A percentile compares a stretch with the other conserved stretches of the same genome.
phyloP scores from a whole-genome alignment of 352 stramenopile species.

The Phytophthora boehmeriae region DNA sequence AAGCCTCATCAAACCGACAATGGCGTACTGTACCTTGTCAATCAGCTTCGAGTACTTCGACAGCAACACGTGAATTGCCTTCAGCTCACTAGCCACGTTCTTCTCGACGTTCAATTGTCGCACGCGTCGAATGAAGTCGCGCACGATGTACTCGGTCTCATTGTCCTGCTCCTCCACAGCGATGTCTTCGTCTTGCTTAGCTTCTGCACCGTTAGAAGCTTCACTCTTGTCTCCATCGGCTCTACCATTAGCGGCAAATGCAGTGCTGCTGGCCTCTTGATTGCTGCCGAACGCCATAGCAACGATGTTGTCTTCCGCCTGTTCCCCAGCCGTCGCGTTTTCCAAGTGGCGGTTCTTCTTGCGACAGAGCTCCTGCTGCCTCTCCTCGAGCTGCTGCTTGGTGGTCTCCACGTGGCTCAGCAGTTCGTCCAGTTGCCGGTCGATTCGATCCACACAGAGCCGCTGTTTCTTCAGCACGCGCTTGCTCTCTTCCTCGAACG shows the following conservation, averaged over 20 bases:
- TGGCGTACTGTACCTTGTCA: conserved; percentile 80
- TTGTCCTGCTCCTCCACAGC: conserved; percentile 58
- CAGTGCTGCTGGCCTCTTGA: conserved; percentile 1
- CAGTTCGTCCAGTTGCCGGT: conserved; percentile 66
- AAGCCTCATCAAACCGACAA: no score
- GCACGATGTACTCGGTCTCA: conserved; percentile 67
- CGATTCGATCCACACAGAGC: conserved; percentile 60
- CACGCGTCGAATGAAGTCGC: conserved; percentile 71
- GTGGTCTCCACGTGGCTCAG: conserved; percentile 63
- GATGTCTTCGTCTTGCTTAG: conserved; percentile 29
- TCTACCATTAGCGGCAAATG: neutral
- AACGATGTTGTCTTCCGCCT: conserved; percentile 1
- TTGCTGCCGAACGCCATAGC: neutral
- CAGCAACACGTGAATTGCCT: conserved; percentile 67
- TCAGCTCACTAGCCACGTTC: conserved; percentile 70
- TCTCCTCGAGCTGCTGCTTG: conserved; percentile 61
- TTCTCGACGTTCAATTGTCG: conserved; percentile 75
- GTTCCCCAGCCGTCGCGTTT: conserved; percentile 10
- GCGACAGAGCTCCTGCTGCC: conserved; percentile 63
- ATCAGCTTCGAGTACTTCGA: conserved; percentile 85
- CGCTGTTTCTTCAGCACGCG: conserved; percentile 80
- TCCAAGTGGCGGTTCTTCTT: conserved; percentile 55
- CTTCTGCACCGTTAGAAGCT: conserved; percentile 11
- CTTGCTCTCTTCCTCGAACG: conserved; percentile 60
- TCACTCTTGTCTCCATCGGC: neutral